Evolutionary conservation across 2,329 filamentous ascomycete genomes (phyloP).

Genomic region (Zasmidium citrigriseum): DNA sequence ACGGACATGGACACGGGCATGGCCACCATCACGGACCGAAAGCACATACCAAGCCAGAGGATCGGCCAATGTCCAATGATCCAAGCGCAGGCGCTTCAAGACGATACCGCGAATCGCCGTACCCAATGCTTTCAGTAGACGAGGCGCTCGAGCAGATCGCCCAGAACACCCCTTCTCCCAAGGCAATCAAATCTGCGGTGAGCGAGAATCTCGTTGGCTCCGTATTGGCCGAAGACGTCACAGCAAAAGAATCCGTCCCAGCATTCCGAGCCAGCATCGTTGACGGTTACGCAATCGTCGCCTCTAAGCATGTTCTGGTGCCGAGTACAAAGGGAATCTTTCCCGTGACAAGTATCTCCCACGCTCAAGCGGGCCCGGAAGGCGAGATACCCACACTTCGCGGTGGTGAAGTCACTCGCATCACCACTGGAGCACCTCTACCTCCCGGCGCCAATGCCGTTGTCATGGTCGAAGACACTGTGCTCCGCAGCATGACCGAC

Average conservation of each 20-base stretch:
- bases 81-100: slow-evolving; percentile 62
- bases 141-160: slow-evolving; percentile 75
- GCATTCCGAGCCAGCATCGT: slow-evolving; percentile 96
- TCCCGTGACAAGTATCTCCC: slow-evolving; percentile 82
- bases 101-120: slow-evolving; percentile 82
- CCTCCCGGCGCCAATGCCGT: slow-evolving; percentile 87
- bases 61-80: slow-evolving; percentile 59
- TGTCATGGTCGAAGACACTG: slow-evolving; percentile 95
- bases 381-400: slow-evolving; percentile 65
- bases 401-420: slow-evolving; percentile 77
- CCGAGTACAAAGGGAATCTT: slow-evolving; percentile 73
- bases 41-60: slow-evolving; percentile 69
- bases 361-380: slow-evolving; percentile 71
- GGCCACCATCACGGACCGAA: slow-evolving; percentile 62
- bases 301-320: slow-evolving; percentile 45
- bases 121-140: slow-evolving; percentile 84
- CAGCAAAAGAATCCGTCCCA: slow-evolving; percentile 78
- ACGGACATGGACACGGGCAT: slow-evolving; percentile 48
- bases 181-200: slow-evolving; percentile 61
- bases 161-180: slow-evolving; percentile 68
- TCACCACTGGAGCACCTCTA: slow-evolving; percentile 91
- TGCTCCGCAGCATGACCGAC: slow-evolving; percentile 71
- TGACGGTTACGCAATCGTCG: slow-evolving; percentile 88
- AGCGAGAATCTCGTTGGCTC: slow-evolving; percentile 68
- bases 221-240: slow-evolving; percentile 81